Evolutionary conservation across 306 rosid genomes (phyloP).

Genomic region (Acacia confusa): DNA sequence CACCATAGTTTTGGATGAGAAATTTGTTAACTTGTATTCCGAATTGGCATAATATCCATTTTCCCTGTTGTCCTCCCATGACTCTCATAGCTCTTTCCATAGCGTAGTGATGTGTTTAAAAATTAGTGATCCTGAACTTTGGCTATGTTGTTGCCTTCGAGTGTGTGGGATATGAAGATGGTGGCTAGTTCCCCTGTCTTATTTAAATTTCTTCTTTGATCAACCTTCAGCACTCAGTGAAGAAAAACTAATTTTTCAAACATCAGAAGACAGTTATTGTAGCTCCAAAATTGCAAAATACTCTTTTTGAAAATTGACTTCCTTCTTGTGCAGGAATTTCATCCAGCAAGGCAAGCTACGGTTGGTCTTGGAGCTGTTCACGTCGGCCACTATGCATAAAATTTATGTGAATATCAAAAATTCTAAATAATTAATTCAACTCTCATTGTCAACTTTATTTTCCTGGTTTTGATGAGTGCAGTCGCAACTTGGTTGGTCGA

Average conservation of each 20-base stretch:
- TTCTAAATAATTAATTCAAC: not conserved
- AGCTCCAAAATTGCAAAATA: slow-evolving; percentile 3
- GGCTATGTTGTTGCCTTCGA: not conserved
- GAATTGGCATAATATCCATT: not conserved
- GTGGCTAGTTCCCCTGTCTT: not conserved
- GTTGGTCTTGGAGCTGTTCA: slow-evolving; percentile 75
- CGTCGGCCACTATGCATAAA: slow-evolving; percentile 39
- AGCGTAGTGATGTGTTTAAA: not conserved
- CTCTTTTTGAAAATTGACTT: slow-evolving; percentile 30
- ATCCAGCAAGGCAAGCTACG: slow-evolving; percentile 63
- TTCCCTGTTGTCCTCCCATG: not conserved
- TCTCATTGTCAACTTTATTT: slow-evolving; percentile 21
- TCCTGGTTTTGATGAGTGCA: slow-evolving; percentile 68
- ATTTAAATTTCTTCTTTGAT: slow-evolving; percentile 4
- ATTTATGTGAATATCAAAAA: slow-evolving; percentile 8
- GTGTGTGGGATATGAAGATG: not conserved
- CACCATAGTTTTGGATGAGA: not conserved
- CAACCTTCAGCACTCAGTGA: slow-evolving; percentile 11
- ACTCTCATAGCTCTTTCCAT: not conserved
- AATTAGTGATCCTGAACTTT: not conserved
- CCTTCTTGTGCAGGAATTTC: slow-evolving; percentile 56
- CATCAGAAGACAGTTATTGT: slow-evolving; percentile 2
- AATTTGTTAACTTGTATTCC: not conserved
- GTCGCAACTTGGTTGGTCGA: slow-evolving; percentile 79
- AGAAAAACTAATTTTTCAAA: slow-evolving; percentile 21